Percentiles rank a stretch among this genome's conserved stretches.
Conservation (phyloP, 2,329 filamentous ascomycete species). For the Fusarium concolor region DNA sequence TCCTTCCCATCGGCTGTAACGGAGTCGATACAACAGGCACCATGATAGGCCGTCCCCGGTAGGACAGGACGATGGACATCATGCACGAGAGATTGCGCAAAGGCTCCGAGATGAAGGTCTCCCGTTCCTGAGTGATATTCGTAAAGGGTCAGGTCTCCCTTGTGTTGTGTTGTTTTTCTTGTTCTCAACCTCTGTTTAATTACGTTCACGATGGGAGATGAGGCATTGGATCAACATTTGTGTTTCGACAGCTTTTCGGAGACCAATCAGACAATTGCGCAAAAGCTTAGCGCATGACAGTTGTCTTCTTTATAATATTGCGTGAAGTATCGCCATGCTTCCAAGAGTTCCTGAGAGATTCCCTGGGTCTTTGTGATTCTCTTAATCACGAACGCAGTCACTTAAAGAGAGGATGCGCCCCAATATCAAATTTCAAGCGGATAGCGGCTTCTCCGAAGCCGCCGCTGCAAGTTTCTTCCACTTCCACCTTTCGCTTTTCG, state of each 20-base stretch:
- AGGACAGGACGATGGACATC: conserved; percentile 3
- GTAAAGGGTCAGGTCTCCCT: not conserved
- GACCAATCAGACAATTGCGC: conserved; percentile 19
- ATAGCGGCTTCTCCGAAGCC: conserved; percentile 5
- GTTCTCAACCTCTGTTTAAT: conserved; percentile 18
- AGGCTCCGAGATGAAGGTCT: conserved; percentile 18
- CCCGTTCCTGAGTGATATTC: conserved; percentile 5
- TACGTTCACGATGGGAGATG: conserved; percentile 27
- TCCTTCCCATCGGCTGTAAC: conserved; percentile 19
- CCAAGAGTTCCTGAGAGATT: not conserved
- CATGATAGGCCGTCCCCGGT: conserved; percentile 5
- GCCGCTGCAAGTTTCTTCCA: not conserved
- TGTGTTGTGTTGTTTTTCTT: conserved; percentile 4
- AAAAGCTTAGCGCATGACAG: conserved; percentile 18
- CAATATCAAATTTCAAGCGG: not conserved
- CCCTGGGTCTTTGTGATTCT: not conserved
- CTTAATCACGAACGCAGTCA: not conserved
- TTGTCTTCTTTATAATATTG: not conserved
- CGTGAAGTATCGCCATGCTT: conserved; percentile 3
- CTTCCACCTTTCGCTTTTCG: not conserved
- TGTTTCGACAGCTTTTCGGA: conserved; percentile 13
- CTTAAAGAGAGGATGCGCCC: not conserved
- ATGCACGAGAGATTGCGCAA: conserved; percentile 34
- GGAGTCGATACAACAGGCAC: conserved; percentile 8
- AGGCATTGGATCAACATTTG: conserved; percentile 17